phyloP scores from a whole-genome alignment of 768 basidiomycete species.

The Boletus vinaceobasis region DNA sequence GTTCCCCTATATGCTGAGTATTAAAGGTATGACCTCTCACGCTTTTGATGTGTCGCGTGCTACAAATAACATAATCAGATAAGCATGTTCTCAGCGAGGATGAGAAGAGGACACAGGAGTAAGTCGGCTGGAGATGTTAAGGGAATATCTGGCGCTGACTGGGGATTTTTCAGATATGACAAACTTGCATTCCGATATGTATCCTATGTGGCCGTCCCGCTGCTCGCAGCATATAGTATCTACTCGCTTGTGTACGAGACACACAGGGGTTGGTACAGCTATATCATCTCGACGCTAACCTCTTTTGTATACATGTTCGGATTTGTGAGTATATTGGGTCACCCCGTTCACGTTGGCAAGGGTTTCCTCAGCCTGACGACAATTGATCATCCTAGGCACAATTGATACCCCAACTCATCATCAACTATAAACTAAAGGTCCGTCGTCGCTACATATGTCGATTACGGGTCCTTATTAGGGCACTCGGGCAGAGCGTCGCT shows the following conservation, averaged over 20 bases:
- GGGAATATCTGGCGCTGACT: slow-evolving; percentile 16
- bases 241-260: slow-evolving; percentile 82
- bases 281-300: slow-evolving; percentile 88
- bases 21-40: slow-evolving; percentile 59
- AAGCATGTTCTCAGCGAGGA: slow-evolving; percentile 96
- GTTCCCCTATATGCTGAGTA: slow-evolving; percentile 75
- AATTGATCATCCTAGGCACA: slow-evolving; percentile 56
- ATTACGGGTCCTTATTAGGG: slow-evolving; percentile 3
- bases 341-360: neutral
- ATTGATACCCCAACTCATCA: slow-evolving; percentile 83
- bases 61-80: slow-evolving; percentile 43
- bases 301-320: slow-evolving; percentile 97
- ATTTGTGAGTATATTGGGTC: slow-evolving; percentile 64
- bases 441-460: slow-evolving; percentile 20
- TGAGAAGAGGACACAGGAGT: slow-evolving; percentile 98
- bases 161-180: slow-evolving; percentile 60
- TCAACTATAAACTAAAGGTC: slow-evolving; percentile 96
- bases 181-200: slow-evolving; percentile 93
- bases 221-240: slow-evolving; percentile 69
- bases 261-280: slow-evolving; percentile 95
- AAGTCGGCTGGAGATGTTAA: slow-evolving; percentile 31
- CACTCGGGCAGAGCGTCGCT: slow-evolving; percentile 69
- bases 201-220: slow-evolving; percentile 82
- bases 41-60: slow-evolving; percentile 9
- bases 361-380: slow-evolving; percentile 10